Percentiles rank a stretch among this genome's conserved stretches.
phyloP scores from a whole-genome alignment of 164 flowering plant genomes.

The Houttuynia cordata region DNA sequence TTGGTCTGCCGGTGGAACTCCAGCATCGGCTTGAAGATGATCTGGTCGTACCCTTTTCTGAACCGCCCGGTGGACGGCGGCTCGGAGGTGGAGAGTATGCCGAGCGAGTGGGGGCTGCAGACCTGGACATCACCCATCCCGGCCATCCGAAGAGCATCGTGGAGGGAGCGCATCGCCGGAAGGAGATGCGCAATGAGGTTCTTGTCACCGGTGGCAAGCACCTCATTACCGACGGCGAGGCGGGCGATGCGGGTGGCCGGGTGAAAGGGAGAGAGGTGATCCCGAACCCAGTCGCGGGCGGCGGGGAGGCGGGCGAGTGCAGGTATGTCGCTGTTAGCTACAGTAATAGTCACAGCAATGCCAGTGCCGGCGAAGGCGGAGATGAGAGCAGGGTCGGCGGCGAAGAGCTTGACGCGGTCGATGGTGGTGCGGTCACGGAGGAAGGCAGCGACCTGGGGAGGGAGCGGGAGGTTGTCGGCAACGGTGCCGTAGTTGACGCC shows the following conservation, averaged over 20 bases:
- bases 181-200: slow-evolving; percentile 32
- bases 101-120: slow-evolving; percentile 67
- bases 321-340: slow-evolving; percentile 52
- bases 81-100: slow-evolving; percentile 25
- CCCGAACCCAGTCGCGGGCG: slow-evolving; percentile 47
- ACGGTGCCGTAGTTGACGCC: slow-evolving; percentile 88
- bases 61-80: slow-evolving; percentile 63
- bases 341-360: slow-evolving; percentile 48
- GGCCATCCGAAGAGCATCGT: slow-evolving; percentile 34
- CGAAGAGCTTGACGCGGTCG: slow-evolving; percentile 62
- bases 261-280: slow-evolving; percentile 42
- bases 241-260: slow-evolving; percentile 42
- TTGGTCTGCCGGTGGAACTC: slow-evolving; percentile 47
- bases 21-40: slow-evolving; percentile 35
- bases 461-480: slow-evolving; percentile 73
- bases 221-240: slow-evolving; percentile 58
- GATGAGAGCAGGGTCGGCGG: slow-evolving; percentile 55
- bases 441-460: slow-evolving; percentile 53
- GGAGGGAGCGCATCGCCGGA: slow-evolving; percentile 57
- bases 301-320: slow-evolving; percentile 14
- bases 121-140: slow-evolving; percentile 42
- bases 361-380: slow-evolving; percentile 57
- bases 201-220: slow-evolving; percentile 27
- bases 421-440: slow-evolving; percentile 42
- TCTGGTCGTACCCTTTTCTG: slow-evolving; percentile 32